phyloP scores from a whole-genome alignment of 345 rosid genomes.

The Laguncularia racemosa region DNA sequence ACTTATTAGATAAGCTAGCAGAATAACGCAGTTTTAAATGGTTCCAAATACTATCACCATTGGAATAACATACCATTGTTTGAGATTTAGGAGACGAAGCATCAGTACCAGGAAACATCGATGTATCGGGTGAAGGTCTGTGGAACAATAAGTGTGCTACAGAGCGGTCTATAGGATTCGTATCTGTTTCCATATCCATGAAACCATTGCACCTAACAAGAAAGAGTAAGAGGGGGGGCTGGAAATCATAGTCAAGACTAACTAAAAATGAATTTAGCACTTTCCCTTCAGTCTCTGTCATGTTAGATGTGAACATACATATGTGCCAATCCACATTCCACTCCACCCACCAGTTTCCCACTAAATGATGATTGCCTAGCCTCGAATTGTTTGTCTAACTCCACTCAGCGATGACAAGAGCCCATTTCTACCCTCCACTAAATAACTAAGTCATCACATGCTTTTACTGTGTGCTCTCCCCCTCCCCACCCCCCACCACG shows the following conservation, averaged over 20 bases:
- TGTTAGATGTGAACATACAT: too few species aligned
- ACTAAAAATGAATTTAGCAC: background rate
- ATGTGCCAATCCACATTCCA: too few species aligned
- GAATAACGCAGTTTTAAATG: background rate
- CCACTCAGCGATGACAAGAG: too few species aligned
- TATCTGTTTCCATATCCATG: conserved; percentile 77
- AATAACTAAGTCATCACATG: too few species aligned
- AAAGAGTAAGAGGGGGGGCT: background rate
- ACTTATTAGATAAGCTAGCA: background rate
- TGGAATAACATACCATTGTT: conserved; percentile 29
- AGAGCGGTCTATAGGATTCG: conserved; percentile 92
- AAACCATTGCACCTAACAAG: conserved; percentile 48
- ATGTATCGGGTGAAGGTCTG: conserved; percentile 55
- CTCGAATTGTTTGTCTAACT: too few species aligned
- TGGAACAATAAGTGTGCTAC: conserved; percentile 88
- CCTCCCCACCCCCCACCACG: too few species aligned
- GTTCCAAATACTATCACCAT: background rate
- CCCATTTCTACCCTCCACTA: too few species aligned
- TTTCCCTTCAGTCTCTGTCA: too few species aligned
- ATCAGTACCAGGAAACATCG: conserved; percentile 29
- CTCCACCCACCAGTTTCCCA: too few species aligned
- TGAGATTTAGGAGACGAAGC: conserved; percentile 33
- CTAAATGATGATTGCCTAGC: too few species aligned
- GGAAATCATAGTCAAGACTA: background rate
- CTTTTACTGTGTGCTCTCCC: too few species aligned